phyloP scores from a whole-genome alignment of 495 filamentous ascomycete genomes.

The Aspergillus campestris region DNA sequence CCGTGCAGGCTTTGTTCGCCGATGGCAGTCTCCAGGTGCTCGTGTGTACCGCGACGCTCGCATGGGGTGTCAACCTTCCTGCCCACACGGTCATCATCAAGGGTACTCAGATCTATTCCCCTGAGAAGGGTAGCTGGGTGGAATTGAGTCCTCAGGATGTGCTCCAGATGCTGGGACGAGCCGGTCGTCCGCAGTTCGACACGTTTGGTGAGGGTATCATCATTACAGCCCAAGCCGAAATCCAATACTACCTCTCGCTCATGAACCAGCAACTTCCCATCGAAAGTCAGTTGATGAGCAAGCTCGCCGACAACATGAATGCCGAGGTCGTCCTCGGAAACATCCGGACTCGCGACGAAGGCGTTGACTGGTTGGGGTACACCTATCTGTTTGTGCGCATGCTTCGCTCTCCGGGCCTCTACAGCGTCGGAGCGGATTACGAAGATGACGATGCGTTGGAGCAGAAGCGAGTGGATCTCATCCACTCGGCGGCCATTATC shows the following conservation, averaged over 20 bases:
- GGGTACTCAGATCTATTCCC: constrained; percentile 94
- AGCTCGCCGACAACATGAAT: constrained; percentile 92
- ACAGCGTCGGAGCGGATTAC: constrained; percentile 93
- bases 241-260: constrained; percentile 93
- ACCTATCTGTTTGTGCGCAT: constrained; percentile 98
- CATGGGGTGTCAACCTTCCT: constrained; percentile 93
- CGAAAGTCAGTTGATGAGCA: constrained; percentile 90
- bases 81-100: constrained; percentile 97
- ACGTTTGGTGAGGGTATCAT: constrained; percentile 98
- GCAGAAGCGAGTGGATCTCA: constrained; percentile 91
- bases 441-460: constrained; percentile 85
- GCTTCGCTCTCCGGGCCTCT: constrained; percentile 90
- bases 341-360: constrained; percentile 86
- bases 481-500: constrained; percentile 86
- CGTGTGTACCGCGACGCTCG: constrained; percentile 91
- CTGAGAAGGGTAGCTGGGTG: constrained; percentile 98
- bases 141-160: constrained; percentile 97
- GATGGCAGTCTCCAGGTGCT: constrained; percentile 89
- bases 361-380: constrained; percentile 97
- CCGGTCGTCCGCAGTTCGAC: constrained; percentile 92
- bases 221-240: constrained; percentile 88
- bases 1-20: constrained; percentile 90
- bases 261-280: constrained; percentile 97
- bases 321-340: constrained; percentile 95
- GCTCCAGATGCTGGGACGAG: constrained; percentile 96